These are phyloP conservation scores for Tylopilus rubrobrunneus DNA, from an alignment of 768 basidiomycete species.

Conservation along the genomic window DNA sequence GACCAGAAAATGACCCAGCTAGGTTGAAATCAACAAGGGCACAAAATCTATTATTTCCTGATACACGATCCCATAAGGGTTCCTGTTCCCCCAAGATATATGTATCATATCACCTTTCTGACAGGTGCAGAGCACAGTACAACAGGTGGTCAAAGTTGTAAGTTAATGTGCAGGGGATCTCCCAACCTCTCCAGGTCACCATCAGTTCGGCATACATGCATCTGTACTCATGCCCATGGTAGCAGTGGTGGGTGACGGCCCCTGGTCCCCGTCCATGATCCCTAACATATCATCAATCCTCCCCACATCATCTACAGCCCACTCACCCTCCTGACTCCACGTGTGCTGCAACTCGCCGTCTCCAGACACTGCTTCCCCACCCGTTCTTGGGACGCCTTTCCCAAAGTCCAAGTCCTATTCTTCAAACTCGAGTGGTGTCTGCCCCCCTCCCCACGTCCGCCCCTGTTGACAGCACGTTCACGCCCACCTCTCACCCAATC, in stretches of 20 bases:
- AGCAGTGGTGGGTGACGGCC: constrained; percentile 10
- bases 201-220: background rate
- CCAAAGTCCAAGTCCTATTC: constrained; percentile 66
- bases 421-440: constrained; percentile 51
- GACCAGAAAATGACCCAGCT: no score
- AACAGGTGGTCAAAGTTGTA: background rate
- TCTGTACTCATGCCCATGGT: background rate
- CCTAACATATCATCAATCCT: constrained; percentile 32
- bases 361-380: background rate
- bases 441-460: background rate
- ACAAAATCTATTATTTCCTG: no score
- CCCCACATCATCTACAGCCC: constrained; percentile 31
- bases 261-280: constrained; percentile 32
- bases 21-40: no score
- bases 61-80: no score
- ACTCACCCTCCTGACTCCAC: constrained; percentile 28
- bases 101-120: no score
- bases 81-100: no score
- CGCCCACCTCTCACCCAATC: constrained; percentile 12
- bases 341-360: constrained; percentile 20
- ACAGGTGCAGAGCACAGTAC: no score
- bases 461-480: background rate
- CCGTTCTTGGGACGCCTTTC: constrained; percentile 9
- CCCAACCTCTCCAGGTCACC: background rate
- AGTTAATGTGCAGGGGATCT: background rate